Conservation (phyloP, 2,329 filamentous ascomycete species). For the Bipolaris oryzae region DNA sequence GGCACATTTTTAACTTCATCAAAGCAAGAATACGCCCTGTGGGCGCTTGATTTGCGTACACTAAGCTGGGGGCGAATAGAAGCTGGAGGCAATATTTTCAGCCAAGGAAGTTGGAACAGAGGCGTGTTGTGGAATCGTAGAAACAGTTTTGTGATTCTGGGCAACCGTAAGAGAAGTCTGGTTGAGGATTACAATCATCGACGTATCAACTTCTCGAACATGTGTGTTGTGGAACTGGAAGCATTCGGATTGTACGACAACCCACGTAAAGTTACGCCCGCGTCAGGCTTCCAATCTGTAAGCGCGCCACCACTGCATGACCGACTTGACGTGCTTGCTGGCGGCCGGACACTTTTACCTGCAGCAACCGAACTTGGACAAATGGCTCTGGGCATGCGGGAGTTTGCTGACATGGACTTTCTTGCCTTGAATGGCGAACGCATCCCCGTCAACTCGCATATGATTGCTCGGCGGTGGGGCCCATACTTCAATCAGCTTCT, state of each 20-base stretch:
- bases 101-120: constrained; percentile 96
- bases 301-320: constrained; percentile 70
- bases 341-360: constrained; percentile 75
- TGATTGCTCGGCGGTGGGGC: constrained; percentile 88
- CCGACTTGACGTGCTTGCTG: constrained; percentile 64
- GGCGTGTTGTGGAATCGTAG: constrained; percentile 91
- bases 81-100: constrained; percentile 88
- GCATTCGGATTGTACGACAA: constrained; percentile 98
- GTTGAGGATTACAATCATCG: constrained; percentile 99
- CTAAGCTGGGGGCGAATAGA: constrained; percentile 96
- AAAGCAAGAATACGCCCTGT: constrained; percentile 96
- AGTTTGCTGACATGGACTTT: constrained; percentile 96
- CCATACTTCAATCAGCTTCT: constrained; percentile 94
- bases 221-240: constrained; percentile 96
- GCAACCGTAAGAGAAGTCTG: constrained; percentile 88
- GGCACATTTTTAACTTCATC: constrained; percentile 97
- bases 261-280: constrained; percentile 76
- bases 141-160: constrained; percentile 94
- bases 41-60: constrained; percentile 87
- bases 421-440: constrained; percentile 88
- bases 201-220: constrained; percentile 94
- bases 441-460: constrained; percentile 89
- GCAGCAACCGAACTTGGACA: constrained; percentile 87
- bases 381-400: constrained; percentile 76
- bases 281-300: constrained; percentile 83